phyloP scores from a whole-genome alignment of 345 rosid genomes.

The Excoecaria agallocha region DNA sequence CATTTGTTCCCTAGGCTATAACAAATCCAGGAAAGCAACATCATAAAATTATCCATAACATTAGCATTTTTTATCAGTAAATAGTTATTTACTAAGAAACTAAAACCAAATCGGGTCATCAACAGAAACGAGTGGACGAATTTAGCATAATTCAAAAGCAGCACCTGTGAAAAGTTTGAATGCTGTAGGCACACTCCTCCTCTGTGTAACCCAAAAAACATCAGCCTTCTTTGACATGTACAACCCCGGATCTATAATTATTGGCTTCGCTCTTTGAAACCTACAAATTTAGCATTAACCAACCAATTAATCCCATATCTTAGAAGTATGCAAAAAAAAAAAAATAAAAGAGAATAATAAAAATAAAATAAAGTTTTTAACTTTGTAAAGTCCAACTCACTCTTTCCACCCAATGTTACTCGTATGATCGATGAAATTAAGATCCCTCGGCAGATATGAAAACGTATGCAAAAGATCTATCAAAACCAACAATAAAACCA shows the following conservation, averaged over 20 bases:
- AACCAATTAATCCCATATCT: slow-evolving; percentile 20
- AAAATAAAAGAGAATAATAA: too few species aligned
- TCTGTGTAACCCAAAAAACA: slow-evolving; percentile 91
- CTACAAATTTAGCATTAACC: slow-evolving; percentile 37
- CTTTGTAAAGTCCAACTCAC: slow-evolving; percentile 61
- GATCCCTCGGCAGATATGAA: slow-evolving; percentile 85
- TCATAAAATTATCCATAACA: not conserved
- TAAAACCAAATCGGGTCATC: too few species aligned
- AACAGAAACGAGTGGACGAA: not conserved
- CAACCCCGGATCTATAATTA: slow-evolving; percentile 93
- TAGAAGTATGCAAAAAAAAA: not conserved
- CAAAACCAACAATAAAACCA: slow-evolving; percentile 10
- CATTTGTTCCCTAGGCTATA: not conserved
- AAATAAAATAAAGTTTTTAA: too few species aligned
- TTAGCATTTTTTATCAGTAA: not conserved
- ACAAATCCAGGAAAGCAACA: not conserved
- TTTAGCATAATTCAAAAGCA: slow-evolving; percentile 3
- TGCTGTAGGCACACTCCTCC: slow-evolving; percentile 97
- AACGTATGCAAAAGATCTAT: slow-evolving; percentile 92
- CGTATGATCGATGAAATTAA: slow-evolving; percentile 98
- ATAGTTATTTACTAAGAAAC: not conserved
- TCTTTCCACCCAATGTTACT: slow-evolving; percentile 99
- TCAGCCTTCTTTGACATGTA: slow-evolving; percentile 87
- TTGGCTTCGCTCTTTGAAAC: slow-evolving; percentile 89
- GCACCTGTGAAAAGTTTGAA: slow-evolving; percentile 95